These are phyloP conservation scores for Populus ilicifolia DNA, from an alignment of 345 rosid genomes.

Conservation along the genomic window DNA sequence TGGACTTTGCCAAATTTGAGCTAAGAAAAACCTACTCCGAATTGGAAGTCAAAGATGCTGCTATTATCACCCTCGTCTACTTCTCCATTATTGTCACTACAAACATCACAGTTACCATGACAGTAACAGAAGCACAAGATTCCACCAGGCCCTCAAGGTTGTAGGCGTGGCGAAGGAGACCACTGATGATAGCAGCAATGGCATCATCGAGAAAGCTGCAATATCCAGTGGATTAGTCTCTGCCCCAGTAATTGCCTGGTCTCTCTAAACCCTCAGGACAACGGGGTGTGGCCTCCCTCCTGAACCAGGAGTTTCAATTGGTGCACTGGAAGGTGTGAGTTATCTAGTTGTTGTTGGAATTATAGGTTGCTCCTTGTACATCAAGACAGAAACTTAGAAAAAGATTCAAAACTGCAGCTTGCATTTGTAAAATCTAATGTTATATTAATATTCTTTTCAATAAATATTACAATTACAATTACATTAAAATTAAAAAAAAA, in stretches of 20 bases:
- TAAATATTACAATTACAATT: too few relatives aligned
- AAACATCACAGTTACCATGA: conserved; percentile 3
- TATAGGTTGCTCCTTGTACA: conserved; percentile 72
- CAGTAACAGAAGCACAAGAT: conserved; percentile 1
- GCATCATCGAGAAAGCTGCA: conserved; percentile 44
- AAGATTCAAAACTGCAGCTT: too few relatives aligned
- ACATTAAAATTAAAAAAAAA: too few relatives aligned
- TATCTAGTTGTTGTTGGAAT: conserved; percentile 66
- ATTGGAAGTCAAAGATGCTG: conserved; percentile 30
- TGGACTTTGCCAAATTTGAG: too few relatives aligned
- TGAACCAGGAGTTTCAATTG: conserved; percentile 76
- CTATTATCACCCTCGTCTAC: conserved; percentile 31
- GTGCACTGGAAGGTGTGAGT: conserved; percentile 84
- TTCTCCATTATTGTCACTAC: conserved; percentile 14
- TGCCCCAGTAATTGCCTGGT: conserved; percentile 76
- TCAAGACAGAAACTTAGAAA: conserved; percentile 49
- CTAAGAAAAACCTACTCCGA: too few relatives aligned
- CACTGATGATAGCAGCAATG: conserved; percentile 33
- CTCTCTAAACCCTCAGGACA: conserved; percentile 76
- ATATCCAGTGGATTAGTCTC: conserved; percentile 62
- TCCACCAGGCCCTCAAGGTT: conserved; percentile 20
- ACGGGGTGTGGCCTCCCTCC: conserved; percentile 86
- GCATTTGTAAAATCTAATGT: too few relatives aligned
- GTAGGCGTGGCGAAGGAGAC: conserved; percentile 55
- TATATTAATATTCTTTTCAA: too few relatives aligned